Base-by-base conservation (phyloP, 2,329 filamentous ascomycete genomes). In the Penicillium olsonii region DNA sequence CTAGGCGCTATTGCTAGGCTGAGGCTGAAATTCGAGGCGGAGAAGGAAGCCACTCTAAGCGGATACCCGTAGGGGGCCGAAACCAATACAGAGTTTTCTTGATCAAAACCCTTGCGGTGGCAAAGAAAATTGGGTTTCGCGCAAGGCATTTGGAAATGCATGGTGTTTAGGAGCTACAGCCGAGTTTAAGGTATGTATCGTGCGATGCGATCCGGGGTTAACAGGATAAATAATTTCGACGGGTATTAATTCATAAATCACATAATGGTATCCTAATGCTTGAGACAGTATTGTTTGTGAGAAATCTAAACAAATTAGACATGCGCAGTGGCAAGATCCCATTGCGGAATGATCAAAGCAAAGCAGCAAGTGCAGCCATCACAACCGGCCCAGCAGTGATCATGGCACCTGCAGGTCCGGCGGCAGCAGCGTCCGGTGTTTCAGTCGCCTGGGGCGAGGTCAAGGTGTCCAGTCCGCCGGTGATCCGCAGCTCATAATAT, bases 341-440 rank as follows among this genome's bases (percentile, higher is more conserved):
- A 29, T 19, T 14, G 15, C 10, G 5, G 19, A 22, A 31, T 18
- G 9, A 53, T 52, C 26, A 61, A 39, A 54, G 40, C 14, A 52
- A 24, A 46, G 58, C 62, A 40, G 52, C 53, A 7, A 56, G 46
- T 0, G 61, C 61, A 33, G 60, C 62, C 19, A 57, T 62, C 45
- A 53, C 54, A 27, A 64, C 18, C 11, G 62, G 60, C n/a, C 54
- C 54, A 20, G 56, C 61, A 2, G 61, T 64, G 27, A 61, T 56
- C 45, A 64, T 41, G 17, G 60, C 53, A 17, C 34, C 49, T 10
- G 41, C 50, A 26, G 49, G 42, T 4, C 50, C 56, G 24, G 45
- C 46, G 17, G 31, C 56, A 44, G 46, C 61, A 24, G 40, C 60
- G 24, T 48, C 59, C 10, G 54, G 46, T 1, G 60, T 57, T 38